Evolutionary conservation across 2,329 filamentous ascomycete genomes (phyloP).

Genomic region (Cytospora leucostoma): DNA sequence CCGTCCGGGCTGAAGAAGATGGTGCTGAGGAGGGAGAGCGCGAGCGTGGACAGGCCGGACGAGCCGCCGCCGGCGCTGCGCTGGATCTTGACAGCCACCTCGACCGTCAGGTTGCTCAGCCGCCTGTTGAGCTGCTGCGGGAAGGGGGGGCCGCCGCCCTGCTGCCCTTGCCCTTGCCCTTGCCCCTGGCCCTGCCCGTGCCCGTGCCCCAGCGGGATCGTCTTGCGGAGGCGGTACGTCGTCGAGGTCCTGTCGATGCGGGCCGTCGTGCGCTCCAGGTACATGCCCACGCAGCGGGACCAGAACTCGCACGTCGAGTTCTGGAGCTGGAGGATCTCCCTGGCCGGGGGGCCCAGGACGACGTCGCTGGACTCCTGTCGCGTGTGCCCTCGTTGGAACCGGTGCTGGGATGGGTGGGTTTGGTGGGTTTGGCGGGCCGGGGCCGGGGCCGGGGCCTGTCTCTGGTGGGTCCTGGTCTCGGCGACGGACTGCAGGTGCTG

Average conservation of each 20-base stretch:
- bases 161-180: too few species aligned
- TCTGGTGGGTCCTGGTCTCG: neutral
- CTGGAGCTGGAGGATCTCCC: slow-evolving; percentile 26
- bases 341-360: slow-evolving; percentile 19
- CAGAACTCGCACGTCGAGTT: slow-evolving; percentile 28
- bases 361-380: slow-evolving; percentile 27
- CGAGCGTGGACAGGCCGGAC: slow-evolving; percentile 25
- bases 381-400: slow-evolving; percentile 17
- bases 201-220: slow-evolving; percentile 15
- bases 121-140: slow-evolving; percentile 26
- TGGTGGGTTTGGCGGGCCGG: neutral
- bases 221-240: slow-evolving; percentile 24
- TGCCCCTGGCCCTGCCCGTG: too few species aligned
- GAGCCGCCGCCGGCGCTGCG: slow-evolving; percentile 15
- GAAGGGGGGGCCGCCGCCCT: slow-evolving; percentile 12
- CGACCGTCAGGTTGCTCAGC: slow-evolving; percentile 26
- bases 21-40: slow-evolving; percentile 26
- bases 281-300: slow-evolving; percentile 26
- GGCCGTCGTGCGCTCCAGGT: slow-evolving; percentile 23
- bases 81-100: slow-evolving; percentile 25
- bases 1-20: slow-evolving; percentile 28
- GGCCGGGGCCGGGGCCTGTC: neutral
- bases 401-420: slow-evolving; percentile 1
- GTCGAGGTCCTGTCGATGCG: slow-evolving; percentile 20
- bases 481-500: slow-evolving; percentile 22